Conservation (phyloP, 306 rosid species). For the Gastrolobium villosum region DNA sequence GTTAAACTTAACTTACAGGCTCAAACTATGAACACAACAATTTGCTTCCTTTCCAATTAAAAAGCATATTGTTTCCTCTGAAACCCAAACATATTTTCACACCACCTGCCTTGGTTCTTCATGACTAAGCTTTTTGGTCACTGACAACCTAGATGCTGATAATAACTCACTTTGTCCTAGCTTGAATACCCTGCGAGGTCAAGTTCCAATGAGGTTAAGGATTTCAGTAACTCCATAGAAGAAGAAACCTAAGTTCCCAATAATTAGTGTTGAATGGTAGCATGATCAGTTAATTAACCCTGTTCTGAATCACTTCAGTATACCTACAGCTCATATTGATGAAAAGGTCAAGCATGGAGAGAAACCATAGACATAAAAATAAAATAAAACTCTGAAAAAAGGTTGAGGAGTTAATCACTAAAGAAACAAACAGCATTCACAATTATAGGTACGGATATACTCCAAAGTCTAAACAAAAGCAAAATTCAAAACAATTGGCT, state of each 20-base stretch:
- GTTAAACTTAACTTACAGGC: neutral
- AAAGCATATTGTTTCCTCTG: neutral
- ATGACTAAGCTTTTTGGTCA: neutral
- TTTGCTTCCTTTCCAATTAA: slow-evolving; percentile 18
- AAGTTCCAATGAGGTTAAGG: slow-evolving; percentile 11
- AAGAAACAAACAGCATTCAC: neutral
- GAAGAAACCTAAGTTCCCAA: slow-evolving; percentile 7
- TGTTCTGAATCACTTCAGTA: neutral
- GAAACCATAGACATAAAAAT: neutral
- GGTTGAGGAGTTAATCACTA: neutral
- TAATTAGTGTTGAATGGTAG: neutral
- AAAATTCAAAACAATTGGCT: neutral
- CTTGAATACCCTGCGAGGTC: neutral
- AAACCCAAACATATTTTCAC: neutral
- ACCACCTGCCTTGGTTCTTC: slow-evolving; percentile 10
- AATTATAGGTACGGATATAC: neutral
- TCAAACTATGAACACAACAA: slow-evolving; percentile 4
- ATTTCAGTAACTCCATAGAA: slow-evolving; percentile 1
- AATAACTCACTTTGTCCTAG: neutral
- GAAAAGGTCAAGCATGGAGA: neutral
- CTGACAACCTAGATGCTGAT: neutral
- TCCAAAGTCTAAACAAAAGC: slow-evolving; percentile 9
- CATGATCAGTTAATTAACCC: neutral
- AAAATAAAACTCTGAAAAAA: neutral
- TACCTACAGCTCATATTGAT: slow-evolving; percentile 3